Evolutionary conservation across 345 rosid genomes (phyloP).

Genomic region (Populus simonii): DNA sequence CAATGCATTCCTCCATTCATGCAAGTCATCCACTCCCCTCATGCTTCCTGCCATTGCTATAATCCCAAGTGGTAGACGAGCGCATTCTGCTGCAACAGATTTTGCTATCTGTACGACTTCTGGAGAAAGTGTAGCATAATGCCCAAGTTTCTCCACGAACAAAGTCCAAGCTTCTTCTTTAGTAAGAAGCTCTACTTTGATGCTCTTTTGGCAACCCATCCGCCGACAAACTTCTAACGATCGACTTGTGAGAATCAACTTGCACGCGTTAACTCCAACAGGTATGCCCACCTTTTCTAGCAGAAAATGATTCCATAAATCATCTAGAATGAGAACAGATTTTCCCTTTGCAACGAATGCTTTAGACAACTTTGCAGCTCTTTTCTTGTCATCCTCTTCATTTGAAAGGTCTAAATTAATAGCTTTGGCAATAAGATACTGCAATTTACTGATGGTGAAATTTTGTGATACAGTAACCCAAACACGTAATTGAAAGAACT

Average conservation of each 20-base stretch:
- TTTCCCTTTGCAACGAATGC: background rate
- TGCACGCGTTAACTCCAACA: slow-evolving; percentile 5
- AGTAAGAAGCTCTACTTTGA: slow-evolving; percentile 4
- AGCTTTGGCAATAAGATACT: slow-evolving; percentile 6
- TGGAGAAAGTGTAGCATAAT: background rate
- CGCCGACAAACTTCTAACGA: slow-evolving; percentile 1
- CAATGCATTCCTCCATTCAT: slow-evolving; percentile 17
- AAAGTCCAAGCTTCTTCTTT: background rate
- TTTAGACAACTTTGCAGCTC: background rate
- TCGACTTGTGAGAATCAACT: slow-evolving; percentile 27
- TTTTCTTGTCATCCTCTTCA: background rate
- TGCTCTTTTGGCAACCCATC: slow-evolving; percentile 1
- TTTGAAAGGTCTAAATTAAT: slow-evolving; percentile 1
- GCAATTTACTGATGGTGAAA: slow-evolving; percentile 2
- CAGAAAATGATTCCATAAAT: background rate
- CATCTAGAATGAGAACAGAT: slow-evolving; percentile 8
- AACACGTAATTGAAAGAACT: background rate
- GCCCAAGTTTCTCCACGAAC: background rate
- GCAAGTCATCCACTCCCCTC: slow-evolving; percentile 17
- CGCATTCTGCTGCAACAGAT: slow-evolving; percentile 13
- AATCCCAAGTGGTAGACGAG: slow-evolving; percentile 20
- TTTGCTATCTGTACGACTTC: background rate
- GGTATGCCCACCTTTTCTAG: background rate
- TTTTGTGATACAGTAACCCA: slow-evolving; percentile 22
- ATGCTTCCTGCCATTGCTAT: slow-evolving; percentile 8